Evolutionary conservation across 1,284 basidiomycete genomes (phyloP).

Genomic region (Cutaneotrichosporon spelunceum): DNA sequence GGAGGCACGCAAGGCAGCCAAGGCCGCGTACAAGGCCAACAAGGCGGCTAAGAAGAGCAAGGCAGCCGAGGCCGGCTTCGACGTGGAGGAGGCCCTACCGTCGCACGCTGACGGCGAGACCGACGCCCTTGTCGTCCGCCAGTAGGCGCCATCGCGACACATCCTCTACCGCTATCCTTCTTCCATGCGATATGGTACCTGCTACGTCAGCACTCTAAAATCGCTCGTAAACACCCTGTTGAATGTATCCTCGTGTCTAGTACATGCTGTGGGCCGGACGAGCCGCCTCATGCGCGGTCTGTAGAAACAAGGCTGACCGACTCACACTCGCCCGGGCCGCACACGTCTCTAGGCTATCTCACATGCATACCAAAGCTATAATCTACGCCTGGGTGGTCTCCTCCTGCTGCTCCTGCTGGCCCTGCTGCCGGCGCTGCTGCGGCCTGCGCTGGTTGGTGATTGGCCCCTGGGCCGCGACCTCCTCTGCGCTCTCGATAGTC

Average conservation of each 20-base stretch:
- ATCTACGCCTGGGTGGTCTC: slow-evolving; percentile 11
- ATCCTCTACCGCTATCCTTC: not conserved
- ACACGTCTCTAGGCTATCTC: slow-evolving; percentile 2
- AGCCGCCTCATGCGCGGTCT: too few species aligned
- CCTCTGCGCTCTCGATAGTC: slow-evolving; percentile 47
- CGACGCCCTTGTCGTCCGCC: slow-evolving; percentile 17
- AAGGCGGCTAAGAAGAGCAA: slow-evolving; percentile 11
- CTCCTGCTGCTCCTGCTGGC: slow-evolving; percentile 26
- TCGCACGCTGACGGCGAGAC: slow-evolving; percentile 20
- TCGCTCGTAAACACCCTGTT: not conserved
- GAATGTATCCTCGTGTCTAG: slow-evolving; percentile 4
- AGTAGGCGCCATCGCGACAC: slow-evolving; percentile 8
- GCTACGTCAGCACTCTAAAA: not conserved
- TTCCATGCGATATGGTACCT: not conserved
- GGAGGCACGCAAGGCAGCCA: slow-evolving; percentile 13
- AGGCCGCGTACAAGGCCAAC: slow-evolving; percentile 13
- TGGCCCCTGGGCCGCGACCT: slow-evolving; percentile 23
- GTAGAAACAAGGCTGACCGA: too few species aligned
- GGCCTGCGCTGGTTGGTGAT: slow-evolving; percentile 27
- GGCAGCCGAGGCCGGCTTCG: slow-evolving; percentile 16
- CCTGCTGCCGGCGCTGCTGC: slow-evolving; percentile 24
- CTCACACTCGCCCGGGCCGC: too few species aligned
- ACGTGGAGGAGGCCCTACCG: slow-evolving; percentile 17
- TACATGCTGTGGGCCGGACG: too few species aligned
- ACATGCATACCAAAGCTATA: slow-evolving; percentile 8